Evolutionary conservation across 2,329 filamentous ascomycete genomes (phyloP), one percentile per base, ranked within the genome.

Genomic region (Colletotrichum eremochloae): DNA sequence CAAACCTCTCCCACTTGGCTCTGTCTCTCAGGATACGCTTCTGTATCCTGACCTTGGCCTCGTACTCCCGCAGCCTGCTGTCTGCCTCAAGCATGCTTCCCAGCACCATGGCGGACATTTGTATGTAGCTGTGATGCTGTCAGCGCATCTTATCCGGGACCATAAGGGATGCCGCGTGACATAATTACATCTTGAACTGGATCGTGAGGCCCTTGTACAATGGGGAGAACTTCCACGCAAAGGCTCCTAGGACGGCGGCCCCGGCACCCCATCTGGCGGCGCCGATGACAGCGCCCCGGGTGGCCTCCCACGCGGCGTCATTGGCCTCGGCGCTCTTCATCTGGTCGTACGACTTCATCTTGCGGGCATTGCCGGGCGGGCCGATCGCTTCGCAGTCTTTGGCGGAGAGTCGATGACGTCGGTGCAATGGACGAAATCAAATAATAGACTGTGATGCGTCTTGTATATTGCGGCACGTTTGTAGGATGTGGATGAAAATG

Each of bases 51-150:
- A 94, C 83, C 56, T 85, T 84, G 15, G 90, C 85, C 80, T 95
- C 92, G 76, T 93, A 94, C 71, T 87, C 83, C 64, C 91, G 87
- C 76, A 95, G 85, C 62, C 91, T 86, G 68, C 85, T 82, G 78
- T 96, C 93, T 3, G 93, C 93, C 83, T 94, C 92, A 66, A 95
- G 87, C 87, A 93, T 93, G 77, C 90, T 87, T 55, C 93, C 93
- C 44, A 94, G 78, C n/a, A 93, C 91, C 93, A 95, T 95, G 72
- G 90, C 91, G n/a, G 91, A 93, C 92, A 95, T 94, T 80, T 95
- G 93, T 20, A 95, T 84, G 79, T 94, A 96, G 40, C 93, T 95
- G 77, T 5, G n/a, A 24, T 2, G 3, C 33, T 5, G 29, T 75
- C 40, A 74, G 72, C 42, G 46, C 58, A 38, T 56, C 20, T 60